Percentiles rank a stretch among this genome's conserved stretches.
phyloP scores from a whole-genome alignment of 2,329 filamentous ascomycete genomes.

The Phialocephala sp. region DNA sequence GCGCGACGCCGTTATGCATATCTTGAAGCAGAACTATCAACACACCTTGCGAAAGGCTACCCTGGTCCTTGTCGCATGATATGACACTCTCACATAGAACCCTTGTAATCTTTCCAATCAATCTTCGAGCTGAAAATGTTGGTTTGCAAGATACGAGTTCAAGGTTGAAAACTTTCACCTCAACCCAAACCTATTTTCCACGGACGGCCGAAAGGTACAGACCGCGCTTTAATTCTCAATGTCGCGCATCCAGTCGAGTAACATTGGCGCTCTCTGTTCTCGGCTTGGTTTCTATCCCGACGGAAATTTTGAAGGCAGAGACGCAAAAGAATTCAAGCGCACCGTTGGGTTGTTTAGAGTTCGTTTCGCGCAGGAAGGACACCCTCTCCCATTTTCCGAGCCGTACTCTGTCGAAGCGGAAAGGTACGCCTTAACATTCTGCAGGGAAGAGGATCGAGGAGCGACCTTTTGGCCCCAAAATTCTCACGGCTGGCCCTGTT shows the following conservation, averaged over 20 bases:
- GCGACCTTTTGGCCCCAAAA: slow-evolving; percentile 11
- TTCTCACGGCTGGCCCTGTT: slow-evolving; percentile 9
- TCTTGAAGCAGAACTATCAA: not conserved
- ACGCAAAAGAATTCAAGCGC: not conserved
- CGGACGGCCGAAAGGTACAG: not conserved
- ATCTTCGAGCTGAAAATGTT: not conserved
- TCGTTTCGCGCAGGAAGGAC: slow-evolving; percentile 3
- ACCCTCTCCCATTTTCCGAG: slow-evolving; percentile 6
- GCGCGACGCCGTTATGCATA: not conserved
- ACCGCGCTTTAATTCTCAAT: not conserved
- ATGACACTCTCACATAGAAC: not conserved
- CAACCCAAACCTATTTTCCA: not conserved
- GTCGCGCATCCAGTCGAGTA: slow-evolving; percentile 15
- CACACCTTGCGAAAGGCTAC: not conserved
- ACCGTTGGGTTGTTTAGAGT: not conserved
- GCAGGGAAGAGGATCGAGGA: slow-evolving; percentile 9
- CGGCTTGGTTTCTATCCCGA: slow-evolving; percentile 9
- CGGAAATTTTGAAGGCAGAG: slow-evolving; percentile 3
- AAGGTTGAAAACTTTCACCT: not conserved
- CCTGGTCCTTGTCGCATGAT: not conserved
- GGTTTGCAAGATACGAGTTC: not conserved
- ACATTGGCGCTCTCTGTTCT: not conserved
- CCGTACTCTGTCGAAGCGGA: slow-evolving; percentile 13
- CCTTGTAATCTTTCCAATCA: not conserved
- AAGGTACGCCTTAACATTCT: slow-evolving; percentile 14